Evolutionary conservation across 2,329 filamentous ascomycete genomes (phyloP), one percentile per base, ranked within the genome.

Genomic region (Arthrobotrys musiformis): DNA sequence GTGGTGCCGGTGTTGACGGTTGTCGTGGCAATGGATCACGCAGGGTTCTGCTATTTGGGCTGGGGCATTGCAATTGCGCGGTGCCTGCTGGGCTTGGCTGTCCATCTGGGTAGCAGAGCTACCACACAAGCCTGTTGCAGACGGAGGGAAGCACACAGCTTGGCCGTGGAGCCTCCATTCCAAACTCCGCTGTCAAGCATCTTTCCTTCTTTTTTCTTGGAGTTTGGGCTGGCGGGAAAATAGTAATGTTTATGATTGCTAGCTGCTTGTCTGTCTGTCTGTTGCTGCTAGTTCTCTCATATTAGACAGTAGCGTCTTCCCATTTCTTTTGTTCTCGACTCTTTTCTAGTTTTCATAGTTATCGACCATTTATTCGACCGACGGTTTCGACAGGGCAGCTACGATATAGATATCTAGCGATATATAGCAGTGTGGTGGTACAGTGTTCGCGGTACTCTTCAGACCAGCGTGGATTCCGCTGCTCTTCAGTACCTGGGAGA

Each of bases 11-110:
- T 22, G 28, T n/a, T 17, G 28, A 17, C 26, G 62, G 62, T 66
- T 66, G 62, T 54, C 62, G 62, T 52, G 62, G 62, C 62, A 66
- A 66, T 54, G 46, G 33, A 40, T 8, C 30, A 52, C 44, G 8
- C 46, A 50, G 42, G 58, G 19, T 26, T 50, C 44, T 52, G 28
- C 62, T 28, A 52, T 66, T 66, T 66, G 62, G 62, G 46, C 44
- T 44, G 42, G 61, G 44, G 44, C 24, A 9, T 35, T 56, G 50
- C 46, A 37, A 9, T 35, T 56, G 50, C 46, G 46, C 28, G 50
- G 42, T 44, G 28, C 61, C 33, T 66, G 44, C 62, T 50, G 54
- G 54, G 54, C 54, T 58, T 37, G 44, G 44, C 42, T 26, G 6
- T 52, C 26, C 33, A 54, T 28, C 62, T 22, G 22, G 24, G 37